Conservation (phyloP, 148 eudicot genomes). For the Fallopia convolvulus region DNA sequence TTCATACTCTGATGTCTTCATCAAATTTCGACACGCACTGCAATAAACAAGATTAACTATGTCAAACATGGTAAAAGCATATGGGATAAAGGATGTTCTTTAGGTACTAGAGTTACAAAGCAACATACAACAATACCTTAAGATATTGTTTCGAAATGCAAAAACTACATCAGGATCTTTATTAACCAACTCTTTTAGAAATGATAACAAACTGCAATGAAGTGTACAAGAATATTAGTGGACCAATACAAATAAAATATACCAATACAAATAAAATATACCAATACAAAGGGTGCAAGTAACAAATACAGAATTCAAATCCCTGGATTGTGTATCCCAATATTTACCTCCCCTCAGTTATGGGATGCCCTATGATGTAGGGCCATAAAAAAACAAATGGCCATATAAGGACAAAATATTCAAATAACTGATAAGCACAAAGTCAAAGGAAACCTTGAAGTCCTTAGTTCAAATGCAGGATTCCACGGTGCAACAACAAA, state of each 20-base stretch:
- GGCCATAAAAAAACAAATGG: not conserved
- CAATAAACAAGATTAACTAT: not conserved
- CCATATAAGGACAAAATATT: not conserved
- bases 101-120: not conserved
- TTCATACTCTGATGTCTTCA: conserved; percentile 48
- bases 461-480: conserved; percentile 48
- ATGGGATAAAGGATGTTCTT: not conserved
- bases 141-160: conserved; percentile 44
- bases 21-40: conserved; percentile 52
- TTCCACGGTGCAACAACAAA: conserved; percentile 49
- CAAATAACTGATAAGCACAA: not conserved
- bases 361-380: not conserved
- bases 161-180: conserved; percentile 49
- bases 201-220: conserved; percentile 50
- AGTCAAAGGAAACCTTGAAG: conserved; percentile 37
- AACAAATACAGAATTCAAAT: not conserved
- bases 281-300: not conserved
- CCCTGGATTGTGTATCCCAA: not conserved
- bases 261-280: not conserved
- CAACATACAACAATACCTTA: conserved; percentile 34
- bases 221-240: conserved; percentile 11
- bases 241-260: not conserved
- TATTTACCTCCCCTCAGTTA: not conserved
- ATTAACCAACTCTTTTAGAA: conserved; percentile 48
- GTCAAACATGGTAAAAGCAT: not conserved